These are phyloP conservation scores for Penicillium sclerotiorum DNA, from an alignment of 2,329 filamentous ascomycete species.

Conservation along the genomic window DNA sequence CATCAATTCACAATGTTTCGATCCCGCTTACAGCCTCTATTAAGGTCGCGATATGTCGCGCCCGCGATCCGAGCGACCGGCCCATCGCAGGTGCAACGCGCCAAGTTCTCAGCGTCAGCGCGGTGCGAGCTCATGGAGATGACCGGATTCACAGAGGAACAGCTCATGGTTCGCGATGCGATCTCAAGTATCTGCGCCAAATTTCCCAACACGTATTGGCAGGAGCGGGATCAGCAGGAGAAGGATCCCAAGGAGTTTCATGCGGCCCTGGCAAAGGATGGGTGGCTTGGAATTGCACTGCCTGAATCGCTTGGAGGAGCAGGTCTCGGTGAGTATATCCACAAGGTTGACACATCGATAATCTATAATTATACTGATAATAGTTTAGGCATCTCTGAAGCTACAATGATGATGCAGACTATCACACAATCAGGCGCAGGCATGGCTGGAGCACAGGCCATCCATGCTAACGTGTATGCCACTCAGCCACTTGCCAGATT, in stretches of 20 bases:
- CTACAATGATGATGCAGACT: constrained; percentile 85
- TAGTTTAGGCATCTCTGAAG: constrained; percentile 65
- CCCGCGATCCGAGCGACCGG: neutral
- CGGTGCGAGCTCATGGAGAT: constrained; percentile 65
- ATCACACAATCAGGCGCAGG: constrained; percentile 75
- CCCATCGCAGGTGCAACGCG: constrained; percentile 1
- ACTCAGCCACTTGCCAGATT: constrained; percentile 76
- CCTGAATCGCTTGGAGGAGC: constrained; percentile 74
- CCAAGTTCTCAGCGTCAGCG: constrained; percentile 37
- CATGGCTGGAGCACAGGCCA: constrained; percentile 67
- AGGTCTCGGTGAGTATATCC: constrained; percentile 56
- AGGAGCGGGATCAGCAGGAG: constrained; percentile 69
- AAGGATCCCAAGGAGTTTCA: constrained; percentile 76
- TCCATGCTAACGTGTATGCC: constrained; percentile 58
- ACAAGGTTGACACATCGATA: constrained; percentile 26
- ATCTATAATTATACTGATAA: neutral
- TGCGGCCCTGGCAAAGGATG: constrained; percentile 70
- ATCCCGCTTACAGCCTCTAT: constrained; percentile 8
- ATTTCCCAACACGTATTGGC: constrained; percentile 76
- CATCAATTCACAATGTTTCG: constrained; percentile 17
- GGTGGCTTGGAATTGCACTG: constrained; percentile 80
- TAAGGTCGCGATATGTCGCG: constrained; percentile 11
- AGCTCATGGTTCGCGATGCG: constrained; percentile 72
- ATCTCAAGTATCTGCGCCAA: constrained; percentile 68
- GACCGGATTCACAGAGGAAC: constrained; percentile 71